Evolutionary conservation across 768 basidiomycete species (phyloP), one percentile per base, ranked within the genome.

Genomic region (Suillus subaureus): DNA sequence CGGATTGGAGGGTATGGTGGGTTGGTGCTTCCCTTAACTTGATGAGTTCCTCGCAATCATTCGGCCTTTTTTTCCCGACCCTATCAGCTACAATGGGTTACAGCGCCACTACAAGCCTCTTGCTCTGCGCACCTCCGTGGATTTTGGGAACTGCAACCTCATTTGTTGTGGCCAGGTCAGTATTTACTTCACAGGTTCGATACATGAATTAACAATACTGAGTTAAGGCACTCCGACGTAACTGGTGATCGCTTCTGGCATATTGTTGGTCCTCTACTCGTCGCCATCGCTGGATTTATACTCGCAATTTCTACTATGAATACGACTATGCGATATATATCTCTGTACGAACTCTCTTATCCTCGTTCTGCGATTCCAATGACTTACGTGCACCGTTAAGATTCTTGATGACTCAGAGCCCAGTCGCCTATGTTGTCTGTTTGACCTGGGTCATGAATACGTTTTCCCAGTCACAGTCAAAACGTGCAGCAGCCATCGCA

Each of bases 1-100:
- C 79, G 28, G 92, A 95, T 72, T 88, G 87, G 89, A 91, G 87
- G 75, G 88, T 94, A 39, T 94, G 92, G 89, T 90, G 86, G 85
- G 79, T 96, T 58, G 84, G 90, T 18, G 66, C 91, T 40, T 82
- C 88, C 3, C 73, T 90, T 58, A 85, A 84, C n/a, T 83, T 84
- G 66, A 82, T 87, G 77, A 6, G 21, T 47, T 74, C 87, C 35
- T 85, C 89, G 12, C 72, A 91, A 39, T 88, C 86, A 12, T 93
- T 93, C 81, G 89, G 90, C 71, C 88, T 87, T 18, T 93, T 88
- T 74, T 93, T 93, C 79, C 91, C 90, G 18, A 91, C 92, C 0
- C 78, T 94, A 64, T 85, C 85, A 49, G 84, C 82, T n/a, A 94
- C 92, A 12, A 81, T 95, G 77, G 89, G 89, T 21, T 90, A 81